Base-by-base conservation (phyloP, 148 eudicot genomes). In the Hydrangea macrophylla region DNA sequence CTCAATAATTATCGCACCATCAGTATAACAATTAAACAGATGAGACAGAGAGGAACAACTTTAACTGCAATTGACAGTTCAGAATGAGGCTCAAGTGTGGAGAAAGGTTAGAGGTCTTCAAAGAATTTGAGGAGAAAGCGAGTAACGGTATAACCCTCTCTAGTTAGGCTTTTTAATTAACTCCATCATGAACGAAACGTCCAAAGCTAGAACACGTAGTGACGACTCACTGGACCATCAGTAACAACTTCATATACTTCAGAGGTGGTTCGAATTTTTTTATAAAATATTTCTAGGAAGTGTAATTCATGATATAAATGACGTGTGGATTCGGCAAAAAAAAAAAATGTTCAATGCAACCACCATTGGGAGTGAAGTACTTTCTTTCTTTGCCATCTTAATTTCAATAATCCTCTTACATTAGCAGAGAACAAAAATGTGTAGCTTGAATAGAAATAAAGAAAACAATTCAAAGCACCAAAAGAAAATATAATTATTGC, bases 381-480 rank as follows among this genome's bases (percentile, higher is more conserved):
- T 60, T 60, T 22, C n/a, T n/a, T n/a, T n/a, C n/a, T n/a, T 58
- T 48, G 18, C 18, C 54, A 42, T n/a, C 36, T 9, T 64, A n/a
- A 27, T n/a, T 11, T 26, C 56, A n/a, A n/a, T n/a, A n/a, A n/a
- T n/a, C n/a, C n/a, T n/a, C n/a, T n/a, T n/a, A n/a, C n/a, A n/a
- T n/a, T n/a, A n/a, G n/a, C n/a, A n/a, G n/a, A n/a, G n/a, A n/a
- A n/a, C n/a, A n/a, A n/a, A n/a, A n/a, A n/a, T n/a, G n/a, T n/a
- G n/a, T n/a, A n/a, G n/a, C n/a, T n/a, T n/a, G n/a, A n/a, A n/a
- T n/a, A n/a, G n/a, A n/a, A n/a, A n/a, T n/a, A n/a, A n/a, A n/a
- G n/a, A n/a, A n/a, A n/a, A n/a, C n/a, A n/a, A n/a, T n/a, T n/a
- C n/a, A n/a, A n/a, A n/a, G n/a, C n/a, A n/a, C n/a, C n/a, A n/a